A percentile compares a stretch with the other conserved stretches of the same genome.
Conservation (phyloP, 1,139 yeast genomes). For the Candida sojae region DNA sequence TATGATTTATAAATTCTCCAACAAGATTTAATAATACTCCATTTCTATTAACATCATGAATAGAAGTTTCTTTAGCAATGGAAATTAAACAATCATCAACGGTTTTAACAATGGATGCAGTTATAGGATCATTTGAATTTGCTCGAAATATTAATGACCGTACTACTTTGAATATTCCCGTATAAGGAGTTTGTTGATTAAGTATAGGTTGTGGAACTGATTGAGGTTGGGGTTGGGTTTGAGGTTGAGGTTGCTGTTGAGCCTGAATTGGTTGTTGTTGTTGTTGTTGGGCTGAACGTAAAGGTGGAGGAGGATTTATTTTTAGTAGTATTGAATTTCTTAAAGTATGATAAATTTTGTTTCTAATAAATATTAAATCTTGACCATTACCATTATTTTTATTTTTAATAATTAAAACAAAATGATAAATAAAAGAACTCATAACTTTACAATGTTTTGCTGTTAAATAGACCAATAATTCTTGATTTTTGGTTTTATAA, state of each 20-base stretch:
- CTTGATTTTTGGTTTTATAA: not conserved
- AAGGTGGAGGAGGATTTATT: not conserved
- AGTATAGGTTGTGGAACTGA: not conserved
- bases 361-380: constrained; percentile 1
- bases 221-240: not conserved
- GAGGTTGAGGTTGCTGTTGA: not conserved
- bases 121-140: constrained; percentile 14
- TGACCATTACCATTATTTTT: not conserved
- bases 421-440: constrained; percentile 1
- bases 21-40: constrained; percentile 48
- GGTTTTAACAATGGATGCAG: constrained; percentile 18
- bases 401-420: not conserved
- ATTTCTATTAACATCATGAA: constrained; percentile 47
- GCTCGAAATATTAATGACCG: constrained; percentile 43
- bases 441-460: not conserved
- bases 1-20: constrained; percentile 47
- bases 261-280: not conserved
- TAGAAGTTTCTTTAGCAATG: constrained; percentile 42
- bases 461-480: not conserved
- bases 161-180: constrained; percentile 42
- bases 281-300: not conserved
- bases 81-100: constrained; percentile 35
- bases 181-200: not conserved
- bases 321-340: not conserved
- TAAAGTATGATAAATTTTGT: constrained; percentile 1